Evolutionary conservation across 2,329 filamentous ascomycete species (phyloP).

Genomic region (Xylariales sp.): DNA sequence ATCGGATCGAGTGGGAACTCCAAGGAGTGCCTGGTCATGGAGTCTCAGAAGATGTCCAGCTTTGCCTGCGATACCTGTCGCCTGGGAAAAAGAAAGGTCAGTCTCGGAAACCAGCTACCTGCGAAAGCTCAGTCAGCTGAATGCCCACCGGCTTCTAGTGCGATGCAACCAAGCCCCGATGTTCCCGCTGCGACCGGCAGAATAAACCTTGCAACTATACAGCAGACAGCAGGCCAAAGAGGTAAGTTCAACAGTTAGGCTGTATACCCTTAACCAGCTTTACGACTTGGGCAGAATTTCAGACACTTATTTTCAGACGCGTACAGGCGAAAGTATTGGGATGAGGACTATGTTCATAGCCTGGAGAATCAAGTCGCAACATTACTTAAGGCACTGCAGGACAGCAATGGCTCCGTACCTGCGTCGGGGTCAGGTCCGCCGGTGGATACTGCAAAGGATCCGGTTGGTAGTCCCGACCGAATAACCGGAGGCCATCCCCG

Average conservation of each 20-base stretch:
- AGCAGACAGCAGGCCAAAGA: slow-evolving; percentile 4
- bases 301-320: background rate
- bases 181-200: slow-evolving; percentile 11
- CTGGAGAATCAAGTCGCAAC: slow-evolving; percentile 13
- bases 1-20: no score
- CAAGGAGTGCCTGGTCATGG: no score
- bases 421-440: no score
- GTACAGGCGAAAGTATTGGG: slow-evolving; percentile 13
- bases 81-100: slow-evolving; percentile 5
- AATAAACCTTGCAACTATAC: slow-evolving; percentile 11
- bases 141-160: slow-evolving; percentile 9
- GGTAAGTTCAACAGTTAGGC: background rate
- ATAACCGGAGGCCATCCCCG: background rate
- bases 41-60: slow-evolving; percentile 2
- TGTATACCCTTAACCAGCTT: background rate
- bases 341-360: slow-evolving; percentile 14
- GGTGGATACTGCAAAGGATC: no score
- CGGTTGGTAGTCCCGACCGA: no score
- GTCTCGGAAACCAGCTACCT: no score
- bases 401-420: background rate
- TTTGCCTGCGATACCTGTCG: slow-evolving; percentile 6
- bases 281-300: background rate
- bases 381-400: slow-evolving; percentile 10
- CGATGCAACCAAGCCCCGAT: slow-evolving; percentile 12
- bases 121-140: no score